Percentiles rank a stretch among this genome's conserved stretches.
phyloP scores from a whole-genome alignment of 148 eudicot species.

The Polygonum aviculare region DNA sequence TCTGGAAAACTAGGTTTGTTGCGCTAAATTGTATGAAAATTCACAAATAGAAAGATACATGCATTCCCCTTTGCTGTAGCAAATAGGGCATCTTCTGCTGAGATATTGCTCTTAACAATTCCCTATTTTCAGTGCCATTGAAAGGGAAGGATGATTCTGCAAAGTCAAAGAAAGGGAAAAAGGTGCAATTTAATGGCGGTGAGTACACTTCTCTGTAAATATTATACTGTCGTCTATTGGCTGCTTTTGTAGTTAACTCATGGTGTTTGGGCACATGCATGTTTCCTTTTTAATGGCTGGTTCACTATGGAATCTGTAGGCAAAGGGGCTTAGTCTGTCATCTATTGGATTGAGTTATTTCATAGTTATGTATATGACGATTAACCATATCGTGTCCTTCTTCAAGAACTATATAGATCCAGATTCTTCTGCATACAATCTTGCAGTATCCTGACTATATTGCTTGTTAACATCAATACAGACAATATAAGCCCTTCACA shows the following conservation, averaged over 20 bases:
- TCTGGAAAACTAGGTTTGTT: not conserved
- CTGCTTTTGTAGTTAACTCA: not conserved
- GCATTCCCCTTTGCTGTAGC: not conserved
- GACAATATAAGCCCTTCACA: not conserved
- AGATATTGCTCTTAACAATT: not conserved
- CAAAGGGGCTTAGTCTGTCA: not conserved
- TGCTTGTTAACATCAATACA: not conserved
- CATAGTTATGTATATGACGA: not conserved
- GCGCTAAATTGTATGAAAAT: not conserved
- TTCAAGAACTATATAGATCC: not conserved
- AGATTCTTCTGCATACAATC: not conserved
- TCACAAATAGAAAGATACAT: not conserved
- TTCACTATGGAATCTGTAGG: not conserved
- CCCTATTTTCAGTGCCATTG: conserved; percentile 15
- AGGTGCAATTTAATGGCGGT: conserved; percentile 69
- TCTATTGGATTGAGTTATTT: not conserved
- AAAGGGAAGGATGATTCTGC: conserved; percentile 49
- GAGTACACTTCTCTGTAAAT: not conserved
- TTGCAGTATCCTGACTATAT: not conserved
- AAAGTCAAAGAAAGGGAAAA: conserved; percentile 49
- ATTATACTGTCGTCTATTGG: not conserved
- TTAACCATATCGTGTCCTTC: not conserved
- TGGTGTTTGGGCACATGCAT: not conserved
- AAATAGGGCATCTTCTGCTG: not conserved
- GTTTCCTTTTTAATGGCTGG: not conserved